These are phyloP conservation scores for Rubus parviflorus DNA, from an alignment of 306 rosid species.

Conservation along the genomic window DNA sequence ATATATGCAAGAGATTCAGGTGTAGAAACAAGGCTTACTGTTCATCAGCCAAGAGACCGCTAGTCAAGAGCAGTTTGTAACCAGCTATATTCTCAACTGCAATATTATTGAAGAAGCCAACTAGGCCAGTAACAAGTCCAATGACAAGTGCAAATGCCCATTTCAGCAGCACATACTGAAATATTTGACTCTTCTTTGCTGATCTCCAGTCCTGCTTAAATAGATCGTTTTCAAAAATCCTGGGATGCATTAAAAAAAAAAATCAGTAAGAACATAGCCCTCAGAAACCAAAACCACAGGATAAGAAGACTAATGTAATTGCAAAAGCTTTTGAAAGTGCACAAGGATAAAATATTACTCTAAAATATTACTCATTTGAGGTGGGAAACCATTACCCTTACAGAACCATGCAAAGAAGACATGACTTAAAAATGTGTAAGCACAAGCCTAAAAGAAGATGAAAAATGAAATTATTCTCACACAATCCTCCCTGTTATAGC, in stretches of 20 bases:
- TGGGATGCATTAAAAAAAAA: slow-evolving; percentile 21
- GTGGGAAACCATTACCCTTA: not conserved
- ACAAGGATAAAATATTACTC: not conserved
- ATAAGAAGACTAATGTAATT: not conserved
- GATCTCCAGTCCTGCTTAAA: slow-evolving; percentile 83
- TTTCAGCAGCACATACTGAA: slow-evolving; percentile 57
- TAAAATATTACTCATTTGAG: not conserved
- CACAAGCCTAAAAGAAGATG: not conserved
- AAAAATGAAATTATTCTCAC: not conserved
- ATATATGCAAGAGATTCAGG: not conserved
- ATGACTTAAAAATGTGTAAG: not conserved
- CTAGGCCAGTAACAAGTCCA: slow-evolving; percentile 68
- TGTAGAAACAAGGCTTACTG: slow-evolving; percentile 42
- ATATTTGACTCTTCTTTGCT: slow-evolving; percentile 46
- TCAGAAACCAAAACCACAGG: not conserved
- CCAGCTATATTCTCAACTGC: slow-evolving; percentile 86
- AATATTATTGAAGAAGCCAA: slow-evolving; percentile 69
- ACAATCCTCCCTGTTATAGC: not conserved
- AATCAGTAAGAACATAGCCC: slow-evolving; percentile 7
- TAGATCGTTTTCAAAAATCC: slow-evolving; percentile 77
- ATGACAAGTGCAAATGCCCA: slow-evolving; percentile 74
- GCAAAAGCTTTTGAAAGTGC: not conserved
- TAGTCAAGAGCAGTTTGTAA: slow-evolving; percentile 60
- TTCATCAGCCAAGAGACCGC: slow-evolving; percentile 49
- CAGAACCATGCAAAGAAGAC: not conserved